Evolutionary conservation across 306 rosid species (phyloP), one percentile per base, ranked within the genome.

Genomic region (Coriaria nepalensis): DNA sequence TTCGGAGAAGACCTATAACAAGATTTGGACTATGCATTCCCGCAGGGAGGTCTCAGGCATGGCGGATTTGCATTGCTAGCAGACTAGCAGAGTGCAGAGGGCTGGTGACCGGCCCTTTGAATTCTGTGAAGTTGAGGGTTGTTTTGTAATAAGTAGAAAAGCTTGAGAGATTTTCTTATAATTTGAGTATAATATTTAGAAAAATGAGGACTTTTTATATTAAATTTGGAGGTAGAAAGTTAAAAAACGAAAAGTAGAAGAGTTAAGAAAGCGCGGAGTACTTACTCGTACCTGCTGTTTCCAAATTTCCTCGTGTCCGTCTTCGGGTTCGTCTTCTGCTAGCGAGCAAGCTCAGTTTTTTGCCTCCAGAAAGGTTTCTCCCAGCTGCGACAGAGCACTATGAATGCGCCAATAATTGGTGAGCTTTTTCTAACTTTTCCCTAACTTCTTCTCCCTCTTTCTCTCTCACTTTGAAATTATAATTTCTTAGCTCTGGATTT

Each of bases 401-500:
- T 77, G 94, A 77, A 79, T 34, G 73, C 80, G 8, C 60, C 90
- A 8, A 83, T 83, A 41, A 83, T 83, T 13, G 90, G 90, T 83
- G 43, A 15, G 75, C 39, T 44, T 15, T 8, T 49, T 47, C 34
- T 12, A 33, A 20, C n/a, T 10, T 29, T 33, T 9, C 4, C 38
- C 10, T 33, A 38, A 48, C 43, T 40, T 45, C 3, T 7, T 41
- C 43, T 43, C 49, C 37, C 45, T 45, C 6, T 34, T 9, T 37
- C 32, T 43, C 47, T 47, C 5, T 32, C 11, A 35, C 11, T 47
- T 10, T 35, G 34, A 9, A 11, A 9, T 35, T 9, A 44, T 12
- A 37, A 37, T n/a, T 6, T 11, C 15, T 8, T 33, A 7, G 20
- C 13, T 53, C 13, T 6, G 34, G 44, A 7, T 33, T 7, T 11